Evolutionary conservation across 495 filamentous ascomycete species (phyloP), one percentile per base, ranked within the genome.

Genomic region (Choiromyces venosus): DNA sequence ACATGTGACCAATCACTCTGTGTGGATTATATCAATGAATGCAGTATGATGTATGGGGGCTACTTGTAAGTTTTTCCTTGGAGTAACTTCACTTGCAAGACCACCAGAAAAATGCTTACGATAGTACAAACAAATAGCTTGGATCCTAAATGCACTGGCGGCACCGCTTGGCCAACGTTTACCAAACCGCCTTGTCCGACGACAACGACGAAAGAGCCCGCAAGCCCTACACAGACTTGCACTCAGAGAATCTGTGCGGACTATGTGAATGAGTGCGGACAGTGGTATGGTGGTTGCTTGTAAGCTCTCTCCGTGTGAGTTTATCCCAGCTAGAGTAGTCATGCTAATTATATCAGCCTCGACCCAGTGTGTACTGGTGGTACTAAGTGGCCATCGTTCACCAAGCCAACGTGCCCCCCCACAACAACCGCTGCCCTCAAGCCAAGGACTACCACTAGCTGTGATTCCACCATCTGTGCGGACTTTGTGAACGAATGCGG

Each of bases 131-230:
- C 66, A 52, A 33, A 65, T 65, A 76, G 74, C 9, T 67, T 73
- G 7, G 74, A 76, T 29, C 74, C 74, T n/a, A 64, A 37, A 21
- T 76, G 74, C 33, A 76, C 74, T 7, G 74, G 74, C 6, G 74
- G 74, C n/a, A 67, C 71, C 25, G 74, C 36, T 14, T 71, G 68
- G 72, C 71, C 74, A 39, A 71, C 74, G 8, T 76, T 76, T 67
- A 46, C 61, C n/a, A 37, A 61, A 21, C 74, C 74, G 18, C 56
- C 74, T 2, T 74, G 73, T 4, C 73, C 72, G n/a, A 56, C 72
- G 9, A 72, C 69, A 21, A 37, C 69, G 21, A 72, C 66, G 37
- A 73, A n/a, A n/a, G n/a, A n/a, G n/a, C n/a, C n/a, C n/a, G n/a
- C n/a, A n/a, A n/a, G n/a, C n/a, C n/a, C n/a, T n/a, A n/a, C 4